phyloP scores from a whole-genome alignment of 345 rosid species.

The Anacardium occidentale region DNA sequence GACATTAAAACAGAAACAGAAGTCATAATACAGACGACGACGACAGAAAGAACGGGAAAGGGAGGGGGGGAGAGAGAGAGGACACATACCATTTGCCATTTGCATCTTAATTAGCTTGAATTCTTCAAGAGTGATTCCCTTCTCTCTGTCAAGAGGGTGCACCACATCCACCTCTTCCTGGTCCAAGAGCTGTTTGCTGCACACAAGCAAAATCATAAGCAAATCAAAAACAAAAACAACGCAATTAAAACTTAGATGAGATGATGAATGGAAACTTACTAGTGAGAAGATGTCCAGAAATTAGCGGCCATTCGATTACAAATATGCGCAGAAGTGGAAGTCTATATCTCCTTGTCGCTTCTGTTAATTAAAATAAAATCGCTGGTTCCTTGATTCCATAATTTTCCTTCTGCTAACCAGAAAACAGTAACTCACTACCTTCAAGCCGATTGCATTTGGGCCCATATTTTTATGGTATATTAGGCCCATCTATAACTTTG shows the following conservation, averaged over 20 bases:
- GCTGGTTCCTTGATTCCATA: background rate
- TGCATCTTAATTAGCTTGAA: constrained; percentile 85
- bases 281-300: constrained; percentile 93
- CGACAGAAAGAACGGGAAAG: too few relatives aligned
- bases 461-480: too few relatives aligned
- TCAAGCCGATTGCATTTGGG: too few relatives aligned
- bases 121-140: constrained; percentile 79
- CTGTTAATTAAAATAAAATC: background rate
- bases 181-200: constrained; percentile 85
- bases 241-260: background rate
- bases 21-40: background rate
- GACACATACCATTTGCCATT: constrained; percentile 65
- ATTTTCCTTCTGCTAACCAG: too few relatives aligned
- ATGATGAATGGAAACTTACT: constrained; percentile 34
- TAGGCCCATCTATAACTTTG: too few relatives aligned
- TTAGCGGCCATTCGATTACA: constrained; percentile 61
- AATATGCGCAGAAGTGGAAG: background rate
- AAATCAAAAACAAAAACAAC: constrained; percentile 1
- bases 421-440: too few relatives aligned
- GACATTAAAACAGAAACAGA: constrained; percentile 6
- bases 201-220: background rate
- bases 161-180: constrained; percentile 81
- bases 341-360: background rate
- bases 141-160: constrained; percentile 68
- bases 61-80: background rate